Evolutionary conservation across 768 basidiomycete genomes (phyloP), one percentile per base, ranked within the genome.

Genomic region (Clathrus columnatus): DNA sequence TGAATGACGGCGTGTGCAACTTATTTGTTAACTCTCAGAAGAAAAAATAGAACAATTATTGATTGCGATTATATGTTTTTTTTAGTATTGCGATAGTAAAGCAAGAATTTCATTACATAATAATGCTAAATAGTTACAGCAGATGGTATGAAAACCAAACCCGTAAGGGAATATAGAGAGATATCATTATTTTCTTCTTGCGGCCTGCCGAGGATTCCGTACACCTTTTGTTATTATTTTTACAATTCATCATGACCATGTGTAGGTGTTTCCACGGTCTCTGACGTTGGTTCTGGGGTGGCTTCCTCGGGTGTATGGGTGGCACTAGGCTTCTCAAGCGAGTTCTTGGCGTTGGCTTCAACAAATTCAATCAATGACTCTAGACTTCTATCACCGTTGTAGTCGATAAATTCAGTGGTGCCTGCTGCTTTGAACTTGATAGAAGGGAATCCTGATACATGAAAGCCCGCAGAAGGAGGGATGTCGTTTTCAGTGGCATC

Each of bases 401-500:
- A 98, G 68, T 96, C 91, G 51, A 94, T 72, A 74, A 94, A 99
- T 50, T 91, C 84, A 53, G 76, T 74, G 20, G 80, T 72, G 46
- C 95, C 95, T 14, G 96, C 95, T 4, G 84, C 78, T 74, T 93
- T 94, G 80, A 99, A 95, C 69, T 98, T 98, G 65, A 98, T 67
- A 5, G 96, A 98, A 7, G 96, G 95, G 86, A 91, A 93, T 41
- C 91, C 90, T 54, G 75, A 64, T 57, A 98, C 72, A 51, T 84
- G 82, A 90, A 99, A 98, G 28, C 85, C 82, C 57, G 85, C 81
- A n/a, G 80, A 80, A 18, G 84, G 75, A 47, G 96, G 95, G 16
- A 99, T 78, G 68, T 99, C 96, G 68, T 99, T 99, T 71, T 96
- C 93, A 57, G 85, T 85, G 1, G 92, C 91, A 61, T 99, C 96